These are phyloP conservation scores for Curvularia sp. DNA, from an alignment of 2,329 filamentous ascomycete species.

Conservation along the genomic window DNA sequence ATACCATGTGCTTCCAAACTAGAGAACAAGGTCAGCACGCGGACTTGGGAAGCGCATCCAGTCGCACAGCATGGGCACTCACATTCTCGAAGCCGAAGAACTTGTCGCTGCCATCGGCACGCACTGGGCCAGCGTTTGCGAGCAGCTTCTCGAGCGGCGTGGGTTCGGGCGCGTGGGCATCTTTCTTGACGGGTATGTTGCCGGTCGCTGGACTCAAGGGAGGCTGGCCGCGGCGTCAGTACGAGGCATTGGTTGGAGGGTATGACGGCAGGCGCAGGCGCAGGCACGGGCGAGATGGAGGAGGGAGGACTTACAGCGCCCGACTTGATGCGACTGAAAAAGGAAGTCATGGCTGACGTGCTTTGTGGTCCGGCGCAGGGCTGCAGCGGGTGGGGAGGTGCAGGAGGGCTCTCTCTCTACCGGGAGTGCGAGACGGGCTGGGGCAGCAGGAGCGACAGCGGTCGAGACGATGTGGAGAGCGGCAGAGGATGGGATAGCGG, in stretches of 20 bases:
- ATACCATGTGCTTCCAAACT: constrained; percentile 99
- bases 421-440: constrained; percentile 24
- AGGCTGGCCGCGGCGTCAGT: constrained; percentile 48
- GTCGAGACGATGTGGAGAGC: constrained; percentile 16
- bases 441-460: constrained; percentile 16
- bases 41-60: constrained; percentile 12
- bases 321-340: constrained; percentile 62
- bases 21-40: constrained; percentile 34
- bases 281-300: constrained; percentile 8
- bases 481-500: constrained; percentile 18
- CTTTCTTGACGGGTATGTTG: constrained; percentile 63
- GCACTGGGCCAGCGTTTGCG: constrained; percentile 80
- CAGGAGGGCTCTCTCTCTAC: constrained; percentile 12
- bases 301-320: constrained; percentile 51
- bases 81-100: constrained; percentile 99
- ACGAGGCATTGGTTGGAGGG: constrained; percentile 28
- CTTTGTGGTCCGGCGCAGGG: constrained; percentile 16
- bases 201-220: constrained; percentile 56
- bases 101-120: constrained; percentile 91
- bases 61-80: constrained; percentile 52
- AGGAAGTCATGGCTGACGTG: constrained; percentile 56
- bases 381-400: constrained; percentile 14
- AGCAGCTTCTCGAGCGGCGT: constrained; percentile 77
- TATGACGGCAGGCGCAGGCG: no score
- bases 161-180: constrained; percentile 62